These are phyloP conservation scores for Zymoseptoria pseudotritici DNA, from an alignment of 2,329 filamentous ascomycete genomes.

Conservation along the genomic window DNA sequence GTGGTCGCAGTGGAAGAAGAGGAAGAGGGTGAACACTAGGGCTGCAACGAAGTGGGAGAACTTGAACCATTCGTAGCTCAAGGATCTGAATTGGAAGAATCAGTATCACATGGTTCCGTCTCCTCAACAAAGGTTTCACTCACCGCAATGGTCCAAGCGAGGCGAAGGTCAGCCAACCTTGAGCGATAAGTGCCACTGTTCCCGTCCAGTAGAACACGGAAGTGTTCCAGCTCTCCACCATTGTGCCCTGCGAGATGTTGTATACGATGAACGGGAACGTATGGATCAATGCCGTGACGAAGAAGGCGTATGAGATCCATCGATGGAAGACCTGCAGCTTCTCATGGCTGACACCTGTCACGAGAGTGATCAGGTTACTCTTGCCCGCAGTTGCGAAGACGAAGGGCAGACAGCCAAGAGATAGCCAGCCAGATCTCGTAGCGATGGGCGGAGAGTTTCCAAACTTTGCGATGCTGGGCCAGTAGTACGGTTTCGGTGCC, in stretches of 20 bases:
- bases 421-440: conserved; percentile 47
- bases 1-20: conserved; percentile 55
- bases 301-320: conserved; percentile 50
- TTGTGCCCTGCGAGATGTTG: conserved; percentile 42
- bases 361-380: conserved; percentile 47
- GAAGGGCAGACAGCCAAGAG: conserved; percentile 46
- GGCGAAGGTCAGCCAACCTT: conserved; percentile 50
- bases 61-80: conserved; percentile 57
- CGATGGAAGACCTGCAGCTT: conserved; percentile 51
- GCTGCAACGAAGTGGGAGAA: conserved; percentile 47
- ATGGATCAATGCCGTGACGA: conserved; percentile 49
- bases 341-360: conserved; percentile 52
- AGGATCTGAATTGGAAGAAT: conserved; percentile 44
- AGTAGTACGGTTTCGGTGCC: conserved; percentile 48
- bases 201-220: conserved; percentile 49
- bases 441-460: conserved; percentile 49
- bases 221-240: conserved; percentile 41
- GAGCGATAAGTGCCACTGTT: conserved; percentile 46
- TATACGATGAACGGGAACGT: conserved; percentile 55
- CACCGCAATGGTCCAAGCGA: conserved; percentile 47
- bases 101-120: conserved; percentile 30
- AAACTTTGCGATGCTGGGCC: conserved; percentile 33
- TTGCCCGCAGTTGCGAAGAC: conserved; percentile 40
- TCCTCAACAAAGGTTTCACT: conserved; percentile 4
- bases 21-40: conserved; percentile 49